These are phyloP conservation scores for Nicotiana paniculata DNA, from an alignment of 257 asterid genomes.

Conservation along the genomic window DNA sequence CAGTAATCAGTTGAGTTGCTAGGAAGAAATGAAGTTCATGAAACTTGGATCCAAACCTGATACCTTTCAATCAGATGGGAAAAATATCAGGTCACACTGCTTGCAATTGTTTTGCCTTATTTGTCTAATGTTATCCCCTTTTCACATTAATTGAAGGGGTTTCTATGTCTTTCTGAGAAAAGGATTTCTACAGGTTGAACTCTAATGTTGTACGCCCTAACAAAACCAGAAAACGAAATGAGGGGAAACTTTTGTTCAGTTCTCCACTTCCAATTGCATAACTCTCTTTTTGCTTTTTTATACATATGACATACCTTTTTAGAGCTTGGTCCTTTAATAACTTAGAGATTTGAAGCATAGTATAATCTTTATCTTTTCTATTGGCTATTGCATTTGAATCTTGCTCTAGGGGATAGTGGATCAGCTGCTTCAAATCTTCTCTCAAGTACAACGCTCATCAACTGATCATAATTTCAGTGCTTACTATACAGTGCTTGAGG, in stretches of 20 bases:
- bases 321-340: not conserved
- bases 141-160: not conserved
- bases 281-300: not conserved
- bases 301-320: not conserved
- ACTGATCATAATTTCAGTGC: not conserved
- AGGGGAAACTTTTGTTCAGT: not conserved
- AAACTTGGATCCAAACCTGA: conserved; percentile 98
- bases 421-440: not conserved
- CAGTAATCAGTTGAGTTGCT: conserved; percentile 29
- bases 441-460: not conserved
- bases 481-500: too few species aligned
- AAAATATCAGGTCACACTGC: conserved; percentile 59
- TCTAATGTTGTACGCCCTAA: not conserved
- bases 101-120: not conserved
- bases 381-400: not conserved
- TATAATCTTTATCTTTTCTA: not conserved
- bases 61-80: conserved; percentile 70
- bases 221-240: not conserved
- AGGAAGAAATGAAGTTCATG: conserved; percentile 83
- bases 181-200: not conserved
- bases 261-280: not conserved
- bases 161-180: not conserved
- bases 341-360: not conserved
- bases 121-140: not conserved
- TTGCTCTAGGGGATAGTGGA: not conserved